Evolutionary conservation across 2,329 filamentous ascomycete genomes (phyloP), one percentile per base, ranked within the genome.

Genomic region (Penicillium capsulatum): DNA sequence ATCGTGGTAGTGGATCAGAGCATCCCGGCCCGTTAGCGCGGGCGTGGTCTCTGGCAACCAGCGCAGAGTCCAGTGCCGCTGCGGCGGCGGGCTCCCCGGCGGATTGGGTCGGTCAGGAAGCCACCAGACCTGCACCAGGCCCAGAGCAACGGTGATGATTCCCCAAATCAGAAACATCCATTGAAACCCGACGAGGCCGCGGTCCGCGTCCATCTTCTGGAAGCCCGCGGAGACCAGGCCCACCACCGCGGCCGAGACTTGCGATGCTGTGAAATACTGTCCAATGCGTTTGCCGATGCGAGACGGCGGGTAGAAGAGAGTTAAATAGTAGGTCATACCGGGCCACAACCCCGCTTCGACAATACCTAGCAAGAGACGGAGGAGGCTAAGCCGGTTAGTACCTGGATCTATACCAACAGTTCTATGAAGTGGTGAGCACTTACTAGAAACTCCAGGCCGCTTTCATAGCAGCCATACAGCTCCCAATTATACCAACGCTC

Each of bases 331-430:
- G 7, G 87, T 80, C 89, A 95, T 94, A 34, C 89, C 89, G 0
- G 89, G 89, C 89, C 89, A 95, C 83, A 95, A 89, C 32, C 89
- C 89, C 1, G 89, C 89, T 60, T 90, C 90, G 16, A 94, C 88
- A 10, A 92, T 76, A 33, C 89, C 89, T 5, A 95, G 77, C 8
- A 95, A 74, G 40, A 95, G 83, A 6, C 89, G 82, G 17, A 95
- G 75, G n/a, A 94, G 72, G 51, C 62, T 55, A 17, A 9, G 16
- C 15, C 37, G 43, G 30, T 54, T 47, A 48, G 44, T 17, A n/a
- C 17, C 8, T 19, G 3, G 4, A 3, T 19, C 7, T 7, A 11
- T 24, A 24, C 11, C n/a, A n/a, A n/a, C n/a, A n/a, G n/a, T n/a
- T n/a, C n/a, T n/a, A n/a, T n/a, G n/a, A n/a, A n/a, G 19, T 9